Conservation (phyloP, 202 grass and related monocot species). For the Carex arenaria region DNA sequence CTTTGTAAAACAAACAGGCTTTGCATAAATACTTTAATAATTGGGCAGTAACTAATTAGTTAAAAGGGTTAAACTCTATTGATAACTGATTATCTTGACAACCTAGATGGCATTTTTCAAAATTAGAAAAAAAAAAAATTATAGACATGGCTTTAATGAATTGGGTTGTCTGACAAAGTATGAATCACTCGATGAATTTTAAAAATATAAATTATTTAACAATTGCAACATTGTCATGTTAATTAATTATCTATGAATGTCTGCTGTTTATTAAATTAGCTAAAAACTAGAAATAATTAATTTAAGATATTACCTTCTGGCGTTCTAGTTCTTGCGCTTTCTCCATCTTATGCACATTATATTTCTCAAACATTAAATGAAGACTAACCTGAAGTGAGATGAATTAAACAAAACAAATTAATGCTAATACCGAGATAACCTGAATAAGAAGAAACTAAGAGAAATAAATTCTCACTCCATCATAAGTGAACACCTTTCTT, state of each 20-base stretch:
- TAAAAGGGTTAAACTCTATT: not conserved
- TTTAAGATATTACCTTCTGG: conserved; percentile 37
- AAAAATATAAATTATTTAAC: not conserved
- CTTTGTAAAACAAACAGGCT: not conserved
- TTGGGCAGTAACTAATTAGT: not conserved
- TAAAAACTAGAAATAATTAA: not conserved
- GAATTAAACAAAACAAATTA: not conserved
- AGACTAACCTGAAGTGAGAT: conserved; percentile 38
- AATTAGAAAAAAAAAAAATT: not conserved
- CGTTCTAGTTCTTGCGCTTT: conserved; percentile 56
- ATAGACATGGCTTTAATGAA: not conserved
- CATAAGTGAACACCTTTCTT: conserved; percentile 48
- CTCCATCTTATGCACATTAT: conserved; percentile 39
- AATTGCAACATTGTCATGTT: not conserved
- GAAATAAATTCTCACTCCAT: conserved; percentile 39
- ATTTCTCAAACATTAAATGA: conserved; percentile 56
- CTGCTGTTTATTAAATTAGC: not conserved
- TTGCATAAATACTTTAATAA: not conserved
- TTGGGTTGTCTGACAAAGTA: not conserved
- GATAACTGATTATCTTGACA: not conserved
- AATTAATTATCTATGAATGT: not conserved
- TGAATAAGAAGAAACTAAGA: conserved; percentile 5
- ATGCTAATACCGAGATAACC: not conserved
- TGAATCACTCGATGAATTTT: not conserved
- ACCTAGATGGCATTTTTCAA: not conserved